Evolutionary conservation across 768 basidiomycete genomes (phyloP).

Genomic region (Astraeus odoratus): DNA sequence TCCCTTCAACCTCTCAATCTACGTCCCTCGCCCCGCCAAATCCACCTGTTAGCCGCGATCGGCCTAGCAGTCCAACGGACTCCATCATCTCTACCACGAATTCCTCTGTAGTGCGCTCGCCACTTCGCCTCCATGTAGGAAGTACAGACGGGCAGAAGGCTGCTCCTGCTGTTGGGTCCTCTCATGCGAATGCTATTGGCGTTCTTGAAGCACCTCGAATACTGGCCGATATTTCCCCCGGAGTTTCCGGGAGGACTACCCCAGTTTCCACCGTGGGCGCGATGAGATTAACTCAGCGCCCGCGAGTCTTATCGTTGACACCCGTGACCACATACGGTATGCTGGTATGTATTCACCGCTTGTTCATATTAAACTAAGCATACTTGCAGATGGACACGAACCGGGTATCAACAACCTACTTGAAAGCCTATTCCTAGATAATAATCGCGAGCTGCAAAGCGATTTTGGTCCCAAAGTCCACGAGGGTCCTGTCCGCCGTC

Average conservation of each 20-base stretch:
- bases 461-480: constrained; percentile 91
- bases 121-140: constrained; percentile 62
- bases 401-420: constrained; percentile 83
- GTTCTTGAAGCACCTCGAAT: constrained; percentile 73
- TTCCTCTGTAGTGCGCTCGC: constrained; percentile 49
- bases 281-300: constrained; percentile 40
- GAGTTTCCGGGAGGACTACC: constrained; percentile 71
- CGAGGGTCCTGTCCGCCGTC: constrained; percentile 72
- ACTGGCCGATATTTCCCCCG: constrained; percentile 57
- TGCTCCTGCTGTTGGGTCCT: constrained; percentile 84
- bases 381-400: constrained; percentile 74
- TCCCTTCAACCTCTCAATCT: constrained; percentile 11
- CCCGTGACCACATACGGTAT: constrained; percentile 71
- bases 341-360: constrained; percentile 7
- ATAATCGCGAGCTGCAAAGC: constrained; percentile 73
- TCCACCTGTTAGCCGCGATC: constrained; percentile 30
- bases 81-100: constrained; percentile 71
- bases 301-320: constrained; percentile 44
- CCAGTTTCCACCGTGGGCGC: constrained; percentile 60
- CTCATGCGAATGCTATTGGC: constrained; percentile 76
- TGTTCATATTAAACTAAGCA: constrained; percentile 1
- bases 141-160: constrained; percentile 77
- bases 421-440: constrained; percentile 86
- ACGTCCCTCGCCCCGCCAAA: constrained; percentile 19
- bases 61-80: constrained; percentile 76